A percentile compares a stretch with the other conserved stretches of the same genome.
These are phyloP conservation scores for Cucurbita maxima DNA, from an alignment of 306 rosid species.

Conservation along the genomic window DNA sequence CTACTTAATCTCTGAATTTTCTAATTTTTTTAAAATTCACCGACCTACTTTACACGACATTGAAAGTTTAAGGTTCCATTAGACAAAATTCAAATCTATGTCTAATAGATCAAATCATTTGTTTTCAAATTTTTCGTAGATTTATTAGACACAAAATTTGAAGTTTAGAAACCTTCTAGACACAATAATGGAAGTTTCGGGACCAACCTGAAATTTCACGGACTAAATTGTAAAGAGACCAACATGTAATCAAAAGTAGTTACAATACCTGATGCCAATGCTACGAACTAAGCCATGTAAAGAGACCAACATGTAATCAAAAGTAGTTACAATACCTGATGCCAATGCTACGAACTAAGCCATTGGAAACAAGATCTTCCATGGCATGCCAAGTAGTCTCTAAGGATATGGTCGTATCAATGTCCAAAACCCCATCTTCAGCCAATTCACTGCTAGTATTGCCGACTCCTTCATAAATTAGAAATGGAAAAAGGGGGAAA, in stretches of 20 bases:
- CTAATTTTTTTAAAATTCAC: too few species aligned
- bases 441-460: conserved; percentile 67
- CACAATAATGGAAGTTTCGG: not conserved
- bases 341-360: conserved; percentile 92
- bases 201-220: not conserved
- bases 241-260: not conserved
- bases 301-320: not conserved
- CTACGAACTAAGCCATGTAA: conserved; percentile 85
- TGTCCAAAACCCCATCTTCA: conserved; percentile 75
- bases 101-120: too few species aligned
- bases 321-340: conserved; percentile 37
- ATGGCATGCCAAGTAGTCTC: conserved; percentile 90
- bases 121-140: not conserved
- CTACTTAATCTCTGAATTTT: too few species aligned
- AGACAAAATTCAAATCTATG: too few species aligned
- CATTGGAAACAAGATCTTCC: conserved; percentile 75
- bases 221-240: not conserved
- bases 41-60: not conserved
- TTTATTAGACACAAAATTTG: not conserved
- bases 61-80: too few species aligned
- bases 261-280: conserved; percentile 71
- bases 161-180: not conserved
- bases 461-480: conserved; percentile 55
- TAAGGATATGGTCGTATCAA: conserved; percentile 66
- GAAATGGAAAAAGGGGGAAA: not conserved